These are phyloP conservation scores for Clarireedia sp. DNA, from an alignment of 2,329 filamentous ascomycete genomes.

Conservation along the genomic window DNA sequence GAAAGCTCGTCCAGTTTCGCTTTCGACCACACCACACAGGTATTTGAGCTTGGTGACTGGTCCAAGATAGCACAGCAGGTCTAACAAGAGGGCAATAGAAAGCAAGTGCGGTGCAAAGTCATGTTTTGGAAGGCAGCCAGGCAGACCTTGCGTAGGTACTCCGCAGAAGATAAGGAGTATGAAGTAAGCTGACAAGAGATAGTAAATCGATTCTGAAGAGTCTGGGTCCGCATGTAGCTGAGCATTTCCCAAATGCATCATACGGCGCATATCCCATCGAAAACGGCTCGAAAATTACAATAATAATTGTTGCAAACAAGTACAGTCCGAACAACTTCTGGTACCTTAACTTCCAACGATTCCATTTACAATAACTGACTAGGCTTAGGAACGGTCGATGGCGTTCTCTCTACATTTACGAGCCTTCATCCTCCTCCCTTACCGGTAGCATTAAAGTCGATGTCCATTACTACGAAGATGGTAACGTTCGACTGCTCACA, in stretches of 20 bases:
- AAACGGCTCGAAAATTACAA: slow-evolving; percentile 65
- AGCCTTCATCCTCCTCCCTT: slow-evolving; percentile 59
- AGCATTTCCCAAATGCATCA: slow-evolving; percentile 80
- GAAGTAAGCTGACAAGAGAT: slow-evolving; percentile 10
- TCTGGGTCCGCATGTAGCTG: slow-evolving; percentile 65
- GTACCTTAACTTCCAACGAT: slow-evolving; percentile 37
- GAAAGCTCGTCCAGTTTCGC: slow-evolving; percentile 81
- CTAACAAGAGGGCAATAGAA: slow-evolving; percentile 42
- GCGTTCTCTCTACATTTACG: slow-evolving; percentile 79
- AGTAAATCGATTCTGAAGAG: slow-evolving; percentile 80
- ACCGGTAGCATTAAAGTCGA: slow-evolving; percentile 83
- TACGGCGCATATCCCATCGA: slow-evolving; percentile 78
- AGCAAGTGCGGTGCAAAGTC: slow-evolving; percentile 73
- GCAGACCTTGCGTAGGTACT: slow-evolving; percentile 69
- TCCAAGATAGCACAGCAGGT: too few relatives aligned
- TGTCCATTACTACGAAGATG: slow-evolving; percentile 99
- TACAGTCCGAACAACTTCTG: slow-evolving; percentile 98
- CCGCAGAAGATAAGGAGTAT: background rate
- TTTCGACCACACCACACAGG: slow-evolving; percentile 78
- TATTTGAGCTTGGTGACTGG: slow-evolving; percentile 27
- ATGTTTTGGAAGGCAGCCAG: slow-evolving; percentile 69
- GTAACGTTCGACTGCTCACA: slow-evolving; percentile 91
- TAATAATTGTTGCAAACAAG: slow-evolving; percentile 88
- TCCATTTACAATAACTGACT: slow-evolving; percentile 1
- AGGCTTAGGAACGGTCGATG: slow-evolving; percentile 79